phyloP scores from a whole-genome alignment of 2,329 filamentous ascomycete genomes.

The Phaeosphaeria sp. region DNA sequence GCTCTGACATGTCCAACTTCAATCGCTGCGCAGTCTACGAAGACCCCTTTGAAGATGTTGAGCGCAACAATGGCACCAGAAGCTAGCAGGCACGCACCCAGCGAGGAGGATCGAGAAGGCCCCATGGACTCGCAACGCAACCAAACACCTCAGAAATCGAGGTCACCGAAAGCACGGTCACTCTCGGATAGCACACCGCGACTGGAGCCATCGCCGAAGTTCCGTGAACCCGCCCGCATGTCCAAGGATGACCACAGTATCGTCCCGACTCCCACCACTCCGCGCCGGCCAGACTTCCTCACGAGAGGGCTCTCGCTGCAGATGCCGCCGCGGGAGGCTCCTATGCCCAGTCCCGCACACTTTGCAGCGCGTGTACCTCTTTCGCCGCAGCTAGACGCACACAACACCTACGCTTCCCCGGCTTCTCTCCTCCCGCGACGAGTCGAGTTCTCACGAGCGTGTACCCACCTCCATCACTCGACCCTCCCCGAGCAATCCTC shows the following conservation, averaged over 20 bases:
- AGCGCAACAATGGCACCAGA: slow-evolving; percentile 29
- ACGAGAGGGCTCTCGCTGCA: slow-evolving; percentile 73
- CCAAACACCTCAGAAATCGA: slow-evolving; percentile 45
- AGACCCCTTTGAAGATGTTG: slow-evolving; percentile 25
- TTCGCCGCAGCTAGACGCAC: slow-evolving; percentile 85
- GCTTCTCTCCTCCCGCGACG: slow-evolving; percentile 87
- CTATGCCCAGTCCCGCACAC: slow-evolving; percentile 56
- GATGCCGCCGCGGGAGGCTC: slow-evolving; percentile 64
- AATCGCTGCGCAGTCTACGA: slow-evolving; percentile 10
- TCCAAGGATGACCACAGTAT: slow-evolving; percentile 57
- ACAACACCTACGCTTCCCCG: slow-evolving; percentile 80
- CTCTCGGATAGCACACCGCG: slow-evolving; percentile 54
- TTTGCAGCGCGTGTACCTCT: slow-evolving; percentile 70
- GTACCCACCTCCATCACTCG: slow-evolving; percentile 93
- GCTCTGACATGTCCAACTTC: slow-evolving; percentile 33
- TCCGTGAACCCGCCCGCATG: slow-evolving; percentile 47
- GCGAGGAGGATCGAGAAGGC: slow-evolving; percentile 28
- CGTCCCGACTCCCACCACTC: slow-evolving; percentile 61
- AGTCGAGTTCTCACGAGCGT: slow-evolving; percentile 90
- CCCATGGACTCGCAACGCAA: slow-evolving; percentile 22
- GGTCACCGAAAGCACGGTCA: slow-evolving; percentile 51
- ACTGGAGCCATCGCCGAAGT: slow-evolving; percentile 55
- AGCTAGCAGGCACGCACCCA: slow-evolving; percentile 19
- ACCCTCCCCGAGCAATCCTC: slow-evolving; percentile 88
- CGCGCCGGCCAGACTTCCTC: slow-evolving; percentile 71